Base-by-base conservation (phyloP, 352 stramenopile genomes). In the Globisporangium splendens region DNA sequence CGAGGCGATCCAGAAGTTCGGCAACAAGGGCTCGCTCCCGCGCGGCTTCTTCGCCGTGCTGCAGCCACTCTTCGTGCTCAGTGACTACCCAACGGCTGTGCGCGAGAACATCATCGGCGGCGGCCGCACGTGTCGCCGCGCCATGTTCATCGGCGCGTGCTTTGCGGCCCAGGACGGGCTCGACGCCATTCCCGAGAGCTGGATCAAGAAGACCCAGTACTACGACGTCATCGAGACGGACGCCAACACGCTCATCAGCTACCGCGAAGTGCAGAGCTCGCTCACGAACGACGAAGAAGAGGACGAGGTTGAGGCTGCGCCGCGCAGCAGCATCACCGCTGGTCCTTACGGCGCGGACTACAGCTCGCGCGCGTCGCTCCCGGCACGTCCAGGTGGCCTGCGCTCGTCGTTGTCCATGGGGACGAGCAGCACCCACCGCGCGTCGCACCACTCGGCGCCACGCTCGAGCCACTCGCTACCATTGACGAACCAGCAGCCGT, bases 71-170 rank as follows among this genome's bases (percentile, higher is more conserved):
- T 92, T 92, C 18, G 83, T 89, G 43, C 66, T 90, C 4, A 90
- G 77, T 50, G 83, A 92, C 66, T 92, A 90, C 61, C 70, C 77
- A 14, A 90, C 83, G 14, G 83, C 83, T 10, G 80, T 92, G 33
- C 79, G 83, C 11, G 83, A 92, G 50, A 92, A 92, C 68, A 92
- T 92, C 50, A 88, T 92, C 21, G 83, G 83, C 42, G 83, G 83
- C 28, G 83, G 83, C 38, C 83, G 83, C 8, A 89, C 83, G 28
- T 92, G 83, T 17, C 83, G 83, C 2, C 79, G 83, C 11, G 77
- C 83, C 51, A 90, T 92, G 78, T 92, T 92, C 53, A 88, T 92
- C 20, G 83, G 83, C 47, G 83, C 83, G 21, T 92, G 83, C 58
- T 92, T 92, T 63, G 83, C 78, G 14, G 83, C 83, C 0, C 79